Conservation (phyloP, 768 basidiomycete species). For the Suillus spraguei region DNA sequence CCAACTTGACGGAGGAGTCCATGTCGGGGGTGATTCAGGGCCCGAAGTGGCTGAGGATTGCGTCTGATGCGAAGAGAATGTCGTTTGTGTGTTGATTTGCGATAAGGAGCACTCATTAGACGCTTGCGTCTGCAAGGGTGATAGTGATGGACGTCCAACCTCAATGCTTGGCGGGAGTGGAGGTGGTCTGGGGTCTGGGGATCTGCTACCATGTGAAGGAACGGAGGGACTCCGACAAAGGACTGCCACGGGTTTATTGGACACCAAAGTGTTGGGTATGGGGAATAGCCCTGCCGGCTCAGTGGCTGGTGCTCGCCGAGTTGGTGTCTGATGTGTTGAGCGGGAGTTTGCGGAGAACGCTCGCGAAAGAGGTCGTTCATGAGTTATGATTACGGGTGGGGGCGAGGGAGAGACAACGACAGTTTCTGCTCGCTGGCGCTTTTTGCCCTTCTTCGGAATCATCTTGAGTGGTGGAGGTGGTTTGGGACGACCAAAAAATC, state of each 20-base stretch:
- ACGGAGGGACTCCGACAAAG: neutral
- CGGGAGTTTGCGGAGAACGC: neutral
- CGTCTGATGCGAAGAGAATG: neutral
- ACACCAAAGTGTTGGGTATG: neutral
- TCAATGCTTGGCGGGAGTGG: too few species aligned
- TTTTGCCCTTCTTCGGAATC: slow-evolving; percentile 5
- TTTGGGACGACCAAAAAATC: slow-evolving; percentile 25
- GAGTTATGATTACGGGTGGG: neutral
- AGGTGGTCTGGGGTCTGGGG: neutral
- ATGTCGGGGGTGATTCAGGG: slow-evolving; percentile 5
- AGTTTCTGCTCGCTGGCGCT: slow-evolving; percentile 19
- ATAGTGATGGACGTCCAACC: neutral
- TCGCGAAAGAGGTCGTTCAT: neutral
- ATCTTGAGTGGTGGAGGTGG: slow-evolving; percentile 20
- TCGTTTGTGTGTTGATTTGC: neutral
- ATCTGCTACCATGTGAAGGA: neutral
- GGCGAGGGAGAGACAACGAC: neutral
- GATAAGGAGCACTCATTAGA: neutral
- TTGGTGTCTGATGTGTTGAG: neutral
- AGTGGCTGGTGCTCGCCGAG: neutral
- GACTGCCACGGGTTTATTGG: neutral
- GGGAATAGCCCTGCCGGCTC: slow-evolving; percentile 1
- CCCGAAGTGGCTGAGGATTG: neutral
- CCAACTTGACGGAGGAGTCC: slow-evolving; percentile 31
- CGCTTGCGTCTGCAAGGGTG: neutral